phyloP scores from a whole-genome alignment of 2,329 filamentous ascomycete species.

The Trichophyton rubrum region DNA sequence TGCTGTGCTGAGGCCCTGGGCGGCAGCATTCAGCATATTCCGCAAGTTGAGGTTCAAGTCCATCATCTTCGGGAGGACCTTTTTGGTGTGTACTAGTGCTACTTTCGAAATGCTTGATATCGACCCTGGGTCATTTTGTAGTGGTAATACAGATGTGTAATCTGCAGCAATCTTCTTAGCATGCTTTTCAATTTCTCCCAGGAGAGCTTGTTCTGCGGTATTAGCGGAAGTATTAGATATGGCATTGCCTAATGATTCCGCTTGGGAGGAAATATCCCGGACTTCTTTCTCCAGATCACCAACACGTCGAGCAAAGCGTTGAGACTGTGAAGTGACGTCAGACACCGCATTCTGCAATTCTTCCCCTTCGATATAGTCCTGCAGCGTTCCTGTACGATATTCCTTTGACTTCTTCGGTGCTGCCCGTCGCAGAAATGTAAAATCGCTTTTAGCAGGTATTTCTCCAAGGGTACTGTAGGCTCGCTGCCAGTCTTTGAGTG shows the following conservation, averaged over 20 bases:
- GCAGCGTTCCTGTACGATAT: constrained; percentile 46
- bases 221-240: constrained; percentile 10
- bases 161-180: constrained; percentile 79
- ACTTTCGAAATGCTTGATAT: constrained; percentile 51
- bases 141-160: constrained; percentile 61
- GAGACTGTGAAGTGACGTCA: constrained; percentile 46
- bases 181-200: constrained; percentile 76
- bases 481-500: constrained; percentile 33
- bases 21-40: constrained; percentile 36
- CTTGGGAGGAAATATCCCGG: constrained; percentile 47
- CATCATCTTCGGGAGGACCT: constrained; percentile 48
- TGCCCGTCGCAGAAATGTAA: constrained; percentile 29
- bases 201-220: constrained; percentile 51
- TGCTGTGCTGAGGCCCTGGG: constrained; percentile 55
- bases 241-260: constrained; percentile 25
- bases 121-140: constrained; percentile 54
- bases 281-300: constrained; percentile 50
- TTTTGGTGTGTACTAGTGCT: constrained; percentile 50
- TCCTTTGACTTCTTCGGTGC: constrained; percentile 33
- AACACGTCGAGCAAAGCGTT: constrained; percentile 49
- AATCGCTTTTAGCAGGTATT: constrained; percentile 34
- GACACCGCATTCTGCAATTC: constrained; percentile 60
- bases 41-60: constrained; percentile 46
- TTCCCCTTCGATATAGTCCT: constrained; percentile 64
- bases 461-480: constrained; percentile 27